Evolutionary conservation across 176 grass and related monocot genomes (phyloP), one percentile per base, ranked within the genome.

Genomic region (Microstegium vimineum): DNA sequence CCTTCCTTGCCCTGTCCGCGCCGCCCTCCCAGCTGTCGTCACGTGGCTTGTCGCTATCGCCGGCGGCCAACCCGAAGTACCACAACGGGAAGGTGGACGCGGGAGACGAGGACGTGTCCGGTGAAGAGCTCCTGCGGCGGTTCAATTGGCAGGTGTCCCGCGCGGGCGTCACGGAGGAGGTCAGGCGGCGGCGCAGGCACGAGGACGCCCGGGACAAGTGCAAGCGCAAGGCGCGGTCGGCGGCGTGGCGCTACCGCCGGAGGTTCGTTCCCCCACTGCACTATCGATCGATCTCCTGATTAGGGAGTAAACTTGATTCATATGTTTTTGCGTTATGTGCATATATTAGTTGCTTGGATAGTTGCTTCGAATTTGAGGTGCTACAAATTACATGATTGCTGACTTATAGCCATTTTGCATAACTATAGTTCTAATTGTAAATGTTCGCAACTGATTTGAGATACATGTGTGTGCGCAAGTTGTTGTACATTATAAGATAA

Each of bases 11-110:
- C n/a, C 15, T 57, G 18, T 69, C 73, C 31, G 8, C n/a, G 32
- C 25, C n/a, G 32, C 25, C 74, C 74, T 12, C 77, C 64, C 79
- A 38, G 10, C 51, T 49, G 30, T 25, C 47, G 47, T 51, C 2
- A 17, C 47, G 47, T 5, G 47, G 17, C 17, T 51, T 20, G 16
- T 17, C 47, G 18, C 23, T 54, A n/a, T 12, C 40, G 8, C 62
- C 47, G 37, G 62, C 47, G 13, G 84, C 89, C 52, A 90, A 89
- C 54, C 81, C 81, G 1, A 89, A 84, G 42, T 79, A 75, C 71
- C 91, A 90, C 85, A 94, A 92, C 82, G 89, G 81, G 33, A 88
- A 94, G 85, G 80, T 74, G 68, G 85, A 86, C 26, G 87, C 83
- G 3, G 90, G 81, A 0, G 87, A 85, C 18, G 90, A 90, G 33